A percentile compares a stretch with the other conserved stretches of the same genome.
phyloP scores from a whole-genome alignment of 257 asterid species.

The Solanum arcanum region DNA sequence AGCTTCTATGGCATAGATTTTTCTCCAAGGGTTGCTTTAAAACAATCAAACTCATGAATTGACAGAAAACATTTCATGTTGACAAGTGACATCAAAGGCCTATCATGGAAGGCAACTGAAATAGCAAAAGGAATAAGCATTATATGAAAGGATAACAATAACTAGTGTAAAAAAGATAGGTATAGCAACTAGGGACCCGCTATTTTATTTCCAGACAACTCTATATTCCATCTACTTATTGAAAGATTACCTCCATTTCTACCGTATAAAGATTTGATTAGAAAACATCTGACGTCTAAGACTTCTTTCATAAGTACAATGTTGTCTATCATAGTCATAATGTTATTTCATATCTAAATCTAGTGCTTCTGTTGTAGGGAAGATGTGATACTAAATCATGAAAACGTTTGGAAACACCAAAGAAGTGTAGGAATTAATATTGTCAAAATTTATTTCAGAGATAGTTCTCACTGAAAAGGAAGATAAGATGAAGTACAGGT shows the following conservation, averaged over 20 bases:
- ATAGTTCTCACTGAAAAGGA: not conserved
- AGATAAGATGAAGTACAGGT: not conserved
- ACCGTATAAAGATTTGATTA: not conserved
- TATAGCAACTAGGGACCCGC: not conserved
- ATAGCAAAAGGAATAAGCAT: not conserved
- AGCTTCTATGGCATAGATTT: not conserved
- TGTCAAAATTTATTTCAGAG: not conserved
- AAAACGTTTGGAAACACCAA: not conserved
- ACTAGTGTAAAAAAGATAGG: not conserved
- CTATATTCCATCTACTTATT: not conserved
- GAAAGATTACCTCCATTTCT: not conserved
- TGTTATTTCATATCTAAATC: not conserved
- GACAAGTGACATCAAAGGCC: not conserved
- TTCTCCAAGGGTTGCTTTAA: not conserved
- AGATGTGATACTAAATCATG: not conserved
- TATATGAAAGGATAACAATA: not conserved
- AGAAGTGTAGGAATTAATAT: not conserved
- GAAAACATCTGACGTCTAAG: not conserved
- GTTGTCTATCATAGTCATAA: not conserved
- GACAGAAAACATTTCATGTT: not conserved
- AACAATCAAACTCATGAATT: not conserved
- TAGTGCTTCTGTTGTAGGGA: not conserved
- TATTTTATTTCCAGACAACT: not conserved
- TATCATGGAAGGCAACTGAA: not conserved
- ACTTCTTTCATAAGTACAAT: not conserved